Evolutionary conservation across 805 yeast species (phyloP), one percentile per base, ranked within the genome.

Genomic region (Priceomyces castillae): DNA sequence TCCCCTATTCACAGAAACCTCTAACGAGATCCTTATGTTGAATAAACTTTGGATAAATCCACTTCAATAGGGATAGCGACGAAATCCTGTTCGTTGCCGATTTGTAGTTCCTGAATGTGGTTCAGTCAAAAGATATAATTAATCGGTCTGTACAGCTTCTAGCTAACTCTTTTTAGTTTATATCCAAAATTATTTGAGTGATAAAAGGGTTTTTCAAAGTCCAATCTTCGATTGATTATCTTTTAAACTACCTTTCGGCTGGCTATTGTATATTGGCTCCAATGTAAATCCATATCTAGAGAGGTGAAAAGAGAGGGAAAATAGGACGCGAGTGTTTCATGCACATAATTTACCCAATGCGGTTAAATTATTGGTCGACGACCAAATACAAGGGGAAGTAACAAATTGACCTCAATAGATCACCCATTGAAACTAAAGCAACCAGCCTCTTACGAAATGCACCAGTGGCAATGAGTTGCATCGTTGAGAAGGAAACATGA

Each of bases 311-410:
- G 25, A 34, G 25, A 18, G 37, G 15, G 9, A 34, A 16, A 34
- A 34, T 9, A 19, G 25, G 25, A 34, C 37, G 37, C 37, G 37
- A 9, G 26, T 34, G 26, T 7, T 28, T 39, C 28, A 46, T 44
- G 53, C 52, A 48, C 18, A 41, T 42, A 43, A 49, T 49, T 41
- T 49, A 38, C 56, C 56, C 37, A 44, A 48, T 41, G 18, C 26
- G 48, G 53, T 30, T 34, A 47, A 45, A 37, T 41, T 23, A 48
- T n/a, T 11, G 11, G 30, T 25, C 30, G 12, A 12, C 9, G 11
- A 25, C 11, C 17, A 30, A n/a, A 30, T 15, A 30, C 15, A 30
- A 15, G 34, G 17, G 9, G n/a, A n/a, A n/a, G n/a, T n/a, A n/a
- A n/a, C n/a, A n/a, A n/a, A n/a, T n/a, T n/a, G n/a, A n/a, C n/a